Evolutionary conservation across 2,329 filamentous ascomycete genomes (phyloP).

Genomic region (Ilyonectria robusta): DNA sequence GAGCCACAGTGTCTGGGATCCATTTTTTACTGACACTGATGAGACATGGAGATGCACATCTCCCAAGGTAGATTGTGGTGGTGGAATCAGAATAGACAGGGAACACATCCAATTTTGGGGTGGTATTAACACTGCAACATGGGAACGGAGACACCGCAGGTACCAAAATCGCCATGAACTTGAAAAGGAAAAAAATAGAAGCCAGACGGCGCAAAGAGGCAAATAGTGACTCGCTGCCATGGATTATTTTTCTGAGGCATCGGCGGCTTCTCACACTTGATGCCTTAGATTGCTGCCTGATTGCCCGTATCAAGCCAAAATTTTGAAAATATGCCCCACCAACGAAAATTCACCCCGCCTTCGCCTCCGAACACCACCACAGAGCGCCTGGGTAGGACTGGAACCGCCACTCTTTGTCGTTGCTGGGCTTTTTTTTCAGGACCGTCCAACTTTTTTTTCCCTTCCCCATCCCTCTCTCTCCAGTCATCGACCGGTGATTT

Average conservation of each 20-base stretch:
- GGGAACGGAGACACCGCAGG: background rate
- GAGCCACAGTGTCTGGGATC: constrained; percentile 8
- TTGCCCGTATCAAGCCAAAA: constrained; percentile 50
- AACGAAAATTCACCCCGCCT: constrained; percentile 60
- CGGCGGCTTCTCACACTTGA: constrained; percentile 31
- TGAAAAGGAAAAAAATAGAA: background rate
- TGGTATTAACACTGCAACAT: background rate
- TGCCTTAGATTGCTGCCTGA: constrained; percentile 57
- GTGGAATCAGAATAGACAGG: background rate
- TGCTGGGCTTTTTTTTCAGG: constrained; percentile 45
- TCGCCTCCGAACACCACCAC: constrained; percentile 49
- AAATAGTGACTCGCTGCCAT: constrained; percentile 6
- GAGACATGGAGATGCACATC: constrained; percentile 16
- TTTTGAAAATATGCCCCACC: constrained; percentile 56
- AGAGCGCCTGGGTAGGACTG: constrained; percentile 42
- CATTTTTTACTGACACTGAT: constrained; percentile 12
- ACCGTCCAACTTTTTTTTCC: constrained; percentile 38
- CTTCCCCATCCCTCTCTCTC: constrained; percentile 31
- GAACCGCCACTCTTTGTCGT: constrained; percentile 49
- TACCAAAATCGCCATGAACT: background rate
- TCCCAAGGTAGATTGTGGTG: background rate
- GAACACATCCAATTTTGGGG: background rate
- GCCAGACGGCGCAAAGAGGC: background rate
- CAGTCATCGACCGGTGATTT: constrained; percentile 43
- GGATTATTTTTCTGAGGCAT: constrained; percentile 21